phyloP scores from a whole-genome alignment of 352 stramenopile genomes.

The Globisporangium paddicum region DNA sequence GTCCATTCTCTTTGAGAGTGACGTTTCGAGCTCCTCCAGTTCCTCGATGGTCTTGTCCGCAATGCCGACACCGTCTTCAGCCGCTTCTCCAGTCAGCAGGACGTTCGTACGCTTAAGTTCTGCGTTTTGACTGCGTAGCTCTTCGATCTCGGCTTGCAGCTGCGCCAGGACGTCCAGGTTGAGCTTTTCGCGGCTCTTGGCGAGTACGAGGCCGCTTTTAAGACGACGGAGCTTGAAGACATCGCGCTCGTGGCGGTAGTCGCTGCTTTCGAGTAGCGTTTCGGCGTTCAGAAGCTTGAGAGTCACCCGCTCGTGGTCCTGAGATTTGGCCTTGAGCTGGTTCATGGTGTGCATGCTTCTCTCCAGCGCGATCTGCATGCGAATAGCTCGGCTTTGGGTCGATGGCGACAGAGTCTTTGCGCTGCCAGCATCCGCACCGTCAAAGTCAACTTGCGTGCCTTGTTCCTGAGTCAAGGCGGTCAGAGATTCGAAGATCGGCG shows the following conservation, averaged over 20 bases:
- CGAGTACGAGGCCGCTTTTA: constrained; percentile 29
- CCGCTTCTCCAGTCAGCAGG: constrained; percentile 15
- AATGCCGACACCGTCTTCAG: constrained; percentile 17
- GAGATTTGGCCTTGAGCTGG: constrained; percentile 35
- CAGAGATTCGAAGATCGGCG: constrained; percentile 24
- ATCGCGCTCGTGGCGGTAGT: constrained; percentile 14
- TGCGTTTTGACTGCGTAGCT: constrained; percentile 22
- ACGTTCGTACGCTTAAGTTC: constrained; percentile 17
- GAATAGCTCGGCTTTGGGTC: neutral
- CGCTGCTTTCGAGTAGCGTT: constrained; percentile 16
- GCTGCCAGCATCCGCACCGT: neutral
- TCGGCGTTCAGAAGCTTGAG: constrained; percentile 25
- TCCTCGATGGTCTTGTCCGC: constrained; percentile 26
- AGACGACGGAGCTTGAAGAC: constrained; percentile 21
- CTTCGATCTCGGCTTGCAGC: constrained; percentile 19
- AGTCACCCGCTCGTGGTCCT: constrained; percentile 35
- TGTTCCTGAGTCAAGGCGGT: constrained; percentile 20
- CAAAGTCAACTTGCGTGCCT: constrained; percentile 25
- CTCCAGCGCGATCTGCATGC: constrained; percentile 29
- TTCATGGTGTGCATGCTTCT: constrained; percentile 28
- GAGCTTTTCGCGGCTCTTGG: constrained; percentile 24
- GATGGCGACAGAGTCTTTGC: neutral
- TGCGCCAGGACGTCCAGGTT: constrained; percentile 27
- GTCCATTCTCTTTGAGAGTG: constrained; percentile 22
- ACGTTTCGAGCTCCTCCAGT: constrained; percentile 37